phyloP scores from a whole-genome alignment of 1,139 yeast genomes.

The Kodamaea arcana region DNA sequence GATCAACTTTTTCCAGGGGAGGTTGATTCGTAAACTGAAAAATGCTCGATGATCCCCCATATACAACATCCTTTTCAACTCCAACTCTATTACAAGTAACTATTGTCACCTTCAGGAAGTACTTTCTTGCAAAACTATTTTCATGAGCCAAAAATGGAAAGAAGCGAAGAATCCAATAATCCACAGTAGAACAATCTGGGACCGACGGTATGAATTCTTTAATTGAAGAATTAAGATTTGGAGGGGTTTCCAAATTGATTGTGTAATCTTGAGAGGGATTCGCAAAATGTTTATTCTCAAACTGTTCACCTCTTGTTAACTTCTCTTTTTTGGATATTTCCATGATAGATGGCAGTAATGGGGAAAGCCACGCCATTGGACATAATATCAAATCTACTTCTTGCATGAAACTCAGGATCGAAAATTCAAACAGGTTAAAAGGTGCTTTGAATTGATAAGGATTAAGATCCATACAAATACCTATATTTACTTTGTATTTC shows the following conservation, averaged over 20 bases:
- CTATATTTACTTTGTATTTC: conserved; percentile 47
- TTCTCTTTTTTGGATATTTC: conserved; percentile 11
- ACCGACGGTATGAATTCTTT: conserved; percentile 8
- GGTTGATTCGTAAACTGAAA: conserved; percentile 39
- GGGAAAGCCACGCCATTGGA: conserved; percentile 88
- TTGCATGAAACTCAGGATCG: conserved; percentile 47
- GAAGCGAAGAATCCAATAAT: conserved; percentile 72
- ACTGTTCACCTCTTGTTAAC: conserved; percentile 3
- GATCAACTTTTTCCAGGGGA: conserved; percentile 17
- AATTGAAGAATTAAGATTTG: conserved; percentile 2
- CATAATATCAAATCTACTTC: conserved; percentile 56
- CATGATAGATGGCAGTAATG: conserved; percentile 42
- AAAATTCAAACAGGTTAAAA: conserved; percentile 69
- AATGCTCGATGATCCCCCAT: conserved; percentile 69
- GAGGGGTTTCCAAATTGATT: conserved; percentile 1
- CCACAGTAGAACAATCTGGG: conserved; percentile 26
- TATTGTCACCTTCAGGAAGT: conserved; percentile 27
- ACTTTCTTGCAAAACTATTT: conserved; percentile 24
- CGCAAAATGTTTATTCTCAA: neutral
- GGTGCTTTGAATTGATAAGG: conserved; percentile 84
- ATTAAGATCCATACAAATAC: conserved; percentile 94
- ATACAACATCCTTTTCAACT: conserved; percentile 61
- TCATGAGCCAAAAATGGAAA: conserved; percentile 56
- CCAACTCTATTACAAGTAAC: conserved; percentile 72
- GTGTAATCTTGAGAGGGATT: neutral